Evolutionary conservation across 805 yeast species (phyloP), one percentile per base, ranked within the genome.

Genomic region (Starmerella bombicola): DNA sequence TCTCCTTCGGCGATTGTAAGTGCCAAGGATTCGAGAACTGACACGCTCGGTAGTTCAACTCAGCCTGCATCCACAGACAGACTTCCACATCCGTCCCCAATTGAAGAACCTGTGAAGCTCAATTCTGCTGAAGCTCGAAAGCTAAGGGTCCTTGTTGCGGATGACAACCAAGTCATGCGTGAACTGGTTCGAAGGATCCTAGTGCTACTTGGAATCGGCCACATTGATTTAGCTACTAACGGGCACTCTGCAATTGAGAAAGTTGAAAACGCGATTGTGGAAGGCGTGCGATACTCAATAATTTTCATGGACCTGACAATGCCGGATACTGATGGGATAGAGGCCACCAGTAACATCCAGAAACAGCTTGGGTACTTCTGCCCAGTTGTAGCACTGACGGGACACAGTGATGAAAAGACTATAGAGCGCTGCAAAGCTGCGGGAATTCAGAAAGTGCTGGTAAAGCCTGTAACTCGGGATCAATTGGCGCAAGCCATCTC

Each of bases 361-460:
- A 61, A 69, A 16, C 75, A 78, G 33, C 60, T 80, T 38, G 65
- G 69, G 5, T 84, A 73, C 55, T 58, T 59, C 2, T 70, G 71
- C n/a, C 95, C 95, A 0, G 85, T 86, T 41, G 86, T 86, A 34
- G 96, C 95, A 0, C 65, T 86, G 41, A 86, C 95, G 0, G 95
- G 95, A 2, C 84, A 80, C 64, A 93, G 93, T 1, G 95, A 86
- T 59, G 83, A 80, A 50, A 76, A 83, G 35, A 85, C 85, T 51
- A 80, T 77, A 28, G 74, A 73, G 49, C 84, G 71, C 45, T 86
- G 95, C 60, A 56, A 77, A 46, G 78, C 73, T 20, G 75, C 79
- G 16, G 95, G 95, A 3, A 84, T 86, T 93, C 68, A 77, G 44
- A 93, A 88, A 5, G 84, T 86, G 56, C 67, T 86, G 40, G 69